phyloP scores from a whole-genome alignment of 164 flowering plant species.

The Nelumbo lutea region DNA sequence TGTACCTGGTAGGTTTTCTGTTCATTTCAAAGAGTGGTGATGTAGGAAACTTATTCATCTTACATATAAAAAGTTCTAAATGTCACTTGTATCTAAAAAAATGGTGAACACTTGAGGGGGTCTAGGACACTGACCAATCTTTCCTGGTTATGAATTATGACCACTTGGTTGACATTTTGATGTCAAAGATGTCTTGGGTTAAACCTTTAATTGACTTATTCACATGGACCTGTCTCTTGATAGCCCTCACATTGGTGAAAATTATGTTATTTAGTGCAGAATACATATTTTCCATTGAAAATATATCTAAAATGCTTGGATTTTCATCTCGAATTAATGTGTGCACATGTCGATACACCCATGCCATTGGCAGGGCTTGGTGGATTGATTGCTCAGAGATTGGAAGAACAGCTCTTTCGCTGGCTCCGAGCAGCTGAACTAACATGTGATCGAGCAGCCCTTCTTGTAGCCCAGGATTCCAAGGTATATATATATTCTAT shows the following conservation, averaged over 20 bases:
- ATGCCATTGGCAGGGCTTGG: conserved; percentile 58
- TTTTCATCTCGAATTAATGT: background rate
- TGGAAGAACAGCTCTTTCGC: conserved; percentile 86
- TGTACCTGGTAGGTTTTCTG: conserved; percentile 63
- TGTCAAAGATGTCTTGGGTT: background rate
- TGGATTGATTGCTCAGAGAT: conserved; percentile 67
- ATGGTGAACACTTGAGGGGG: background rate
- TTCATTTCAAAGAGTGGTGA: background rate
- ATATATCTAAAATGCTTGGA: background rate
- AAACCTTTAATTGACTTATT: background rate
- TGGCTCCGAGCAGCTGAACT: conserved; percentile 98
- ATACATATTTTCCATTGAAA: background rate
- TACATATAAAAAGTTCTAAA: background rate
- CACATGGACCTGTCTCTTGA: background rate
- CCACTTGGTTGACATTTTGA: background rate
- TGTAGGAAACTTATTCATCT: background rate
- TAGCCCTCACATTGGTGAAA: background rate
- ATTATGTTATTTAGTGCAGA: background rate
- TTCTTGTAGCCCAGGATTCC: conserved; percentile 94
- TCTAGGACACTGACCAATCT: background rate
- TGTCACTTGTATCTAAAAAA: background rate
- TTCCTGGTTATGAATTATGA: too few species aligned
- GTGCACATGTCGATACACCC: background rate
- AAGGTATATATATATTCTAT: conserved; percentile 47
- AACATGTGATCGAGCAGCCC: conserved; percentile 97